A percentile compares a stretch with the other conserved stretches of the same genome.
Conservation (phyloP, 192 early-diverging fungal genomes). For the Ambispora gerdemannii region DNA sequence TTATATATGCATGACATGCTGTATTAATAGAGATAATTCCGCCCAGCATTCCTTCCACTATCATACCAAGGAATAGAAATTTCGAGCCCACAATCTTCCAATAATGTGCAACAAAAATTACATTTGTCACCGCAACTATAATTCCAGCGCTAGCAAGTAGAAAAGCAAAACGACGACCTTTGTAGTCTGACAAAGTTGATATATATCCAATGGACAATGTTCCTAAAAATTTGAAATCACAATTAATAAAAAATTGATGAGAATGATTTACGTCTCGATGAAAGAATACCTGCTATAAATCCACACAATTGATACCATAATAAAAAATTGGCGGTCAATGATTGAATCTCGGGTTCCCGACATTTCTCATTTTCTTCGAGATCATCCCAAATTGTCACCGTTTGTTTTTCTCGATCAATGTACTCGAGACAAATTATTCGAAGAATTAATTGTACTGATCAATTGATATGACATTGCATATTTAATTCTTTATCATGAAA, state of each 20-base stretch:
- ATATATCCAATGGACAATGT: conserved; percentile 24
- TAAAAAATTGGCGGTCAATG: conserved; percentile 6
- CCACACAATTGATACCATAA: conserved; percentile 4
- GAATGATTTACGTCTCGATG: background rate
- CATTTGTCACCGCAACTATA: background rate
- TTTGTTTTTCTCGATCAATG: background rate
- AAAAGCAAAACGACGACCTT: conserved; percentile 19
- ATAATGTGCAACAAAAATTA: conserved; percentile 18
- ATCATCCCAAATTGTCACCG: background rate
- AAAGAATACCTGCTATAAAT: conserved; percentile 11
- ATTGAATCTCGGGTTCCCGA: background rate
- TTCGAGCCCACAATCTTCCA: conserved; percentile 5
- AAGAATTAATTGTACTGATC: conserved; percentile 2
- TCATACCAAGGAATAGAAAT: conserved; percentile 17
- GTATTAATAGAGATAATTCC: conserved; percentile 19
- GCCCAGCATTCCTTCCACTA: conserved; percentile 18
- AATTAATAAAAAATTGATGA: background rate
- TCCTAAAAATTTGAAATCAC: background rate
- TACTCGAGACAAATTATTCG: conserved; percentile 10
- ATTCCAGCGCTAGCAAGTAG: conserved; percentile 9
- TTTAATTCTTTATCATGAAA: background rate
- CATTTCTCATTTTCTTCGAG: background rate
- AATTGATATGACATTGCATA: background rate
- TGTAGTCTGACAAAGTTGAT: conserved; percentile 21
- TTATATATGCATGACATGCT: conserved; percentile 28